Evolutionary conservation across 345 rosid species (phyloP).

Genomic region (Eucalyptus pauciflora): DNA sequence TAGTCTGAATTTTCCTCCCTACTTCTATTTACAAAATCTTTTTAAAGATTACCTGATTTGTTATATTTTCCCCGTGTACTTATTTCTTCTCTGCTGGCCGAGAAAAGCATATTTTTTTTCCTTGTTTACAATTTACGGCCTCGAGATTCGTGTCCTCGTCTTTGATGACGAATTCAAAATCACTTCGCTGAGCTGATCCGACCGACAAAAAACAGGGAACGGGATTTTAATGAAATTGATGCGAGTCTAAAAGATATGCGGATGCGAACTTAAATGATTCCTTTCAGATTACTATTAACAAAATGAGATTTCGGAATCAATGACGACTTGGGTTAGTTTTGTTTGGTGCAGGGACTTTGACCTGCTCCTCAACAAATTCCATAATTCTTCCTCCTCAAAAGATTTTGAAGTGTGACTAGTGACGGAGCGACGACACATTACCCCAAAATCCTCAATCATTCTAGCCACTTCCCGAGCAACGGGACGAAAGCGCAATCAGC

Average conservation of each 20-base stretch:
- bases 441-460: neutral
- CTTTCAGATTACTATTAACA: neutral
- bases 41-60: neutral
- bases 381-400: neutral
- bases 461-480: neutral
- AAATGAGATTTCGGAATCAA: neutral
- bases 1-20: neutral
- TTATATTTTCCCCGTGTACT: neutral
- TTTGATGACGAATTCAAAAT: neutral
- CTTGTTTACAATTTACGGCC: neutral
- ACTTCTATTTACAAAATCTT: neutral
- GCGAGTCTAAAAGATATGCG: neutral
- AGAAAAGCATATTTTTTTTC: neutral
- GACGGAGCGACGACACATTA: neutral
- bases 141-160: neutral
- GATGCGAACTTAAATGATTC: neutral
- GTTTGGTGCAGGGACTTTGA: neutral
- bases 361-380: neutral
- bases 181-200: neutral
- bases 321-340: neutral
- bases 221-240: neutral
- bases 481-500: neutral
- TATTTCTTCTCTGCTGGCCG: neutral
- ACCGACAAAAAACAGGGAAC: neutral
- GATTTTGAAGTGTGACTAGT: neutral